phyloP scores from a whole-genome alignment of 2,329 filamentous ascomycete species.

The Talaromyces sp. region DNA sequence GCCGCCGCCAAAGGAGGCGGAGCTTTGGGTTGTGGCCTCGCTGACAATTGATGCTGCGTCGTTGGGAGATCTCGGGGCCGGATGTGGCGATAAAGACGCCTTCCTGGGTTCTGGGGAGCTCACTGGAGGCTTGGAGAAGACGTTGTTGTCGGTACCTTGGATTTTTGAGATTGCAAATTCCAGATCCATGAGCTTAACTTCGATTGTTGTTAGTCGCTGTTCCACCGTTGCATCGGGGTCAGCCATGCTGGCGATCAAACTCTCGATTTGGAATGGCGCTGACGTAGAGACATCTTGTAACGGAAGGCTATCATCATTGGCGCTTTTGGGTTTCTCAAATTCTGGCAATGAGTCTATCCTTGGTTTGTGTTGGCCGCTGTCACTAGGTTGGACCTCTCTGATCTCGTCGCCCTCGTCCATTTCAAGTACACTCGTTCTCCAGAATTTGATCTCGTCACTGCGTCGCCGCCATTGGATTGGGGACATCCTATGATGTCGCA shows the following conservation, averaged over 20 bases:
- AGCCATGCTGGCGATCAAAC: constrained; percentile 39
- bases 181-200: constrained; percentile 51
- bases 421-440: constrained; percentile 34
- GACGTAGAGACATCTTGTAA: constrained; percentile 23
- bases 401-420: constrained; percentile 22
- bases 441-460: constrained; percentile 40
- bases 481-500: constrained; percentile 36
- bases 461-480: constrained; percentile 42
- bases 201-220: constrained; percentile 48
- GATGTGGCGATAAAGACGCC: constrained; percentile 17
- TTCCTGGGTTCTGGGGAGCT: constrained; percentile 15
- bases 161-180: constrained; percentile 50
- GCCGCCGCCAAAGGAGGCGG: constrained; percentile 14
- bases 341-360: background rate
- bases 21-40: constrained; percentile 18
- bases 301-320: constrained; percentile 18
- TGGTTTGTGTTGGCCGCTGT: background rate
- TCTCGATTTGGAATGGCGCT: constrained; percentile 36
- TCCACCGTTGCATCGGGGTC: constrained; percentile 42
- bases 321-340: background rate
- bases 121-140: constrained; percentile 18
- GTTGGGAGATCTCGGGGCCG: constrained; percentile 15
- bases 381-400: constrained; percentile 14
- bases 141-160: constrained; percentile 34
- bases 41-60: constrained; percentile 18